Evolutionary conservation across 2,329 filamentous ascomycete genomes (phyloP), one percentile per base, ranked within the genome.

Genomic region (Zasmidium citrigriseum): DNA sequence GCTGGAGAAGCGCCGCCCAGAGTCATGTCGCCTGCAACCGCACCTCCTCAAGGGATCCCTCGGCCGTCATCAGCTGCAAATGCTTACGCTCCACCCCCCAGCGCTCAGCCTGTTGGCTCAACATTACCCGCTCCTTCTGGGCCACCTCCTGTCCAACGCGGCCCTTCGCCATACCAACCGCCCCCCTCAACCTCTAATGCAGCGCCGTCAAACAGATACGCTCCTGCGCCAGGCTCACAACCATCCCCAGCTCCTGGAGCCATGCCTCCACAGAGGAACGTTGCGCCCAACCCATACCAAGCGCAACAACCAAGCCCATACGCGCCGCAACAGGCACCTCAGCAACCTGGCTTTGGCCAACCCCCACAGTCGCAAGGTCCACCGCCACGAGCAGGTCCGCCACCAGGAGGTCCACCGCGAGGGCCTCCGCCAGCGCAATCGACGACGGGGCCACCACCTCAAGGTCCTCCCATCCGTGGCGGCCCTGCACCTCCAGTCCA

Each of bases 131-230:
- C 79, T 29, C 75, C 69, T 64, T 73, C 67, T 53, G 83, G 83
- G 45, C 81, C 83, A 46, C 81, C 86, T 45, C 83, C 85, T 20
- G 83, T 91, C 52, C 83, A 87, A 21, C 87, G 91, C 63, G 91
- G 89, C 24, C 83, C 89, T 3, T 96, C 93, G 23, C 93, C 93
- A 4, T 97, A 96, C 75, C 91, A 93, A 68, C 85, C 89, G 38
- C 89, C 93, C 54, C 90, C 90, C 5, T 79, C 87, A 10, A 68
- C 63, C 1, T 72, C 71, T 25, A 83, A 81, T 18, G 80, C 85
- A 4, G 87, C 90, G n/a, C 85, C 88, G 4, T 83, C 86, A 10
- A 91, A 86, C 77, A 82, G 91, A 68, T 96, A 96, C 73, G 87
- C 90, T 79, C 76, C 82, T 78, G 80, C 87, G 78, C 78, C 86